phyloP scores from a whole-genome alignment of 2,329 filamentous ascomycete species.

The Stenocarpella maydis region DNA sequence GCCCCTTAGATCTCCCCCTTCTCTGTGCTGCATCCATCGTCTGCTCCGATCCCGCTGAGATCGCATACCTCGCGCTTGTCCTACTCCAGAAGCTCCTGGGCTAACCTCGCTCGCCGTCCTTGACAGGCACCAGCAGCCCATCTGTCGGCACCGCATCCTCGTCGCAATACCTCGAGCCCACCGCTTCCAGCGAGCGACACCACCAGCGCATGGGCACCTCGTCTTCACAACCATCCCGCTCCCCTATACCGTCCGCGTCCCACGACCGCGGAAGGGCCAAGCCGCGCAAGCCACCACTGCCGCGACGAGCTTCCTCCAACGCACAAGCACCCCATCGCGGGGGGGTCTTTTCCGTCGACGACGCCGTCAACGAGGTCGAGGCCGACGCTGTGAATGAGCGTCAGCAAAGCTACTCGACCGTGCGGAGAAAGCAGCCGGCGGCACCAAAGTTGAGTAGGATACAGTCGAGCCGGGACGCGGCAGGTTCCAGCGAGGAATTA shows the following conservation, averaged over 20 bases:
- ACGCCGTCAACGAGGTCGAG: constrained; percentile 83
- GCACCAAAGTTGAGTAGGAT: constrained; percentile 44
- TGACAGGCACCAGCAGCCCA: constrained; percentile 47
- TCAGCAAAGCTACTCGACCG: constrained; percentile 52
- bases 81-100: constrained; percentile 23
- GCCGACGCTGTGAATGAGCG: constrained; percentile 64
- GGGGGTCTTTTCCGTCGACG: constrained; percentile 89
- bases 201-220: constrained; percentile 53
- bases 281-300: constrained; percentile 76
- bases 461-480: constrained; percentile 42
- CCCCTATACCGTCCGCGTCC: constrained; percentile 55
- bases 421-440: constrained; percentile 48
- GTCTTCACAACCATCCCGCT: constrained; percentile 47
- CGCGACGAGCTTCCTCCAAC: constrained; percentile 78
- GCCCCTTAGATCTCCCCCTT: constrained; percentile 9
- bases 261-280: constrained; percentile 59
- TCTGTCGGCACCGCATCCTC: constrained; percentile 39
- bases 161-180: constrained; percentile 33
- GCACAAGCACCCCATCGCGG: constrained; percentile 77
- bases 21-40: constrained; percentile 12
- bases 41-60: background rate
- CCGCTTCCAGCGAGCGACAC: constrained; percentile 42
- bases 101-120: constrained; percentile 38
- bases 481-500: constrained; percentile 37
- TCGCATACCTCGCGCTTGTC: constrained; percentile 8